Evolutionary conservation across 1,284 basidiomycete genomes (phyloP).

Genomic region (Apiotrichum brassicae): DNA sequence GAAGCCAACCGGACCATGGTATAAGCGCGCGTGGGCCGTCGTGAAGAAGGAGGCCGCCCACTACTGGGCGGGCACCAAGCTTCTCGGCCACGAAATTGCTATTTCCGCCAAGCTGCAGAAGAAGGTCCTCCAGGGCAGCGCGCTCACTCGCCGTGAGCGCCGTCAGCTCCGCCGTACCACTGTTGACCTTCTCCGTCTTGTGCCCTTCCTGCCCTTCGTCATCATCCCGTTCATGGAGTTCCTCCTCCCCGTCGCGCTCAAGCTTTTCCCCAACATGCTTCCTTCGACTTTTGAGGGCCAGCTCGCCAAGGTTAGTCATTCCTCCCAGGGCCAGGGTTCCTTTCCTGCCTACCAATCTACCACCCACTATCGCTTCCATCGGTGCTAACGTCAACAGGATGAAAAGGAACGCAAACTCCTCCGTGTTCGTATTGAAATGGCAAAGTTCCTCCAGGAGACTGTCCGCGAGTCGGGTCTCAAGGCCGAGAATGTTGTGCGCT

Average conservation of each 20-base stretch:
- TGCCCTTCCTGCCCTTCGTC: slow-evolving; percentile 92
- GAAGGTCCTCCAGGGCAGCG: slow-evolving; percentile 87
- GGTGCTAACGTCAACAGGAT: slow-evolving; percentile 59
- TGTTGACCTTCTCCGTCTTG: slow-evolving; percentile 80
- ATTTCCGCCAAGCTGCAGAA: slow-evolving; percentile 83
- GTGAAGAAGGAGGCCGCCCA: slow-evolving; percentile 94
- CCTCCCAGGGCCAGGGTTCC: background rate
- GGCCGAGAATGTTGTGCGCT: slow-evolving; percentile 84
- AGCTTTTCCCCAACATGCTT: slow-evolving; percentile 98
- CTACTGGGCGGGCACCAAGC: slow-evolving; percentile 95
- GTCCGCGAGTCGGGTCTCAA: slow-evolving; percentile 88
- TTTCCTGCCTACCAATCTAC: background rate
- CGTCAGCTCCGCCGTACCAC: slow-evolving; percentile 92
- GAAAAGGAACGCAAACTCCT: slow-evolving; percentile 96
- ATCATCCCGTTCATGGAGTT: slow-evolving; percentile 98
- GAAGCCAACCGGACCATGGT: slow-evolving; percentile 34
- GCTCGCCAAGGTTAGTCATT: slow-evolving; percentile 66
- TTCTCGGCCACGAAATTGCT: slow-evolving; percentile 88
- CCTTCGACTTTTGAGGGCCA: slow-evolving; percentile 98
- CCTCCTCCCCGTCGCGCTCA: slow-evolving; percentile 91
- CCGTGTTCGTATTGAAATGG: slow-evolving; percentile 94
- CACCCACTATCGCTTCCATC: no score
- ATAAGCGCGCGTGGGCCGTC: slow-evolving; percentile 62
- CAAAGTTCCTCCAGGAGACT: slow-evolving; percentile 98
- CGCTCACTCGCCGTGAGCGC: slow-evolving; percentile 83